Conservation (phyloP, 208 protist species). For the Vickermania spadyakhi region DNA sequence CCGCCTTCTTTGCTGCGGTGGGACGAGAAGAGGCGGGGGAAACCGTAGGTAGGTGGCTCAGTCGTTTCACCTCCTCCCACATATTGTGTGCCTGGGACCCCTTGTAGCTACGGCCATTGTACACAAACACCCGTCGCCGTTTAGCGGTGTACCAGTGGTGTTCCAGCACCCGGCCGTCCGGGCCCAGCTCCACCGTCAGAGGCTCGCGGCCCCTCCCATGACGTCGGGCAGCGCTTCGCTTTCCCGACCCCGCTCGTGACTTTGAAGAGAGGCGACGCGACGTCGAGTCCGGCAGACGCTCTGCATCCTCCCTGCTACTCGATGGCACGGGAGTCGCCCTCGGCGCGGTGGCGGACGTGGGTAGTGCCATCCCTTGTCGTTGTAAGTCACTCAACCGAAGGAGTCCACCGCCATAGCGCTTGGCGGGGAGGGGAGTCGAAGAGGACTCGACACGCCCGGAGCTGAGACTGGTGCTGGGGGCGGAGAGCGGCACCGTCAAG, state of each 20-base stretch:
- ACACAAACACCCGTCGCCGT: constrained; percentile 53
- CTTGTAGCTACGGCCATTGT: constrained; percentile 47
- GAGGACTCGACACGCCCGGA: too few relatives aligned
- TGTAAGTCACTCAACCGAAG: constrained; percentile 63
- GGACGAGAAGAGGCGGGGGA: too few relatives aligned
- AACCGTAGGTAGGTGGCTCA: too few relatives aligned
- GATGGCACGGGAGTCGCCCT: not conserved
- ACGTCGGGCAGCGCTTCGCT: not conserved
- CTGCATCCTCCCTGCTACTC: not conserved
- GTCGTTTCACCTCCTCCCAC: constrained; percentile 67
- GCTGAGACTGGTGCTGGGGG: too few relatives aligned
- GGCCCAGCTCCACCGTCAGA: constrained; percentile 15
- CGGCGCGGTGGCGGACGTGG: not conserved
- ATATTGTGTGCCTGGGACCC: constrained; percentile 44
- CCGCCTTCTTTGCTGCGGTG: too few relatives aligned
- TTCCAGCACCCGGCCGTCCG: constrained; percentile 28
- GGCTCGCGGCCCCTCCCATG: too few relatives aligned
- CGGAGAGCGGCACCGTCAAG: too few relatives aligned
- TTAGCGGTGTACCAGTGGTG: constrained; percentile 50
- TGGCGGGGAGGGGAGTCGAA: too few relatives aligned
- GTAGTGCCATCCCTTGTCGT: constrained; percentile 3
- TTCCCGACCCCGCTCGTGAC: not conserved
- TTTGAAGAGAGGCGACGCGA: too few relatives aligned
- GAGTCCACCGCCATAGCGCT: constrained; percentile 50
- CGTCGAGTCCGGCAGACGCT: not conserved